Percentiles rank a stretch among this genome's conserved stretches.
Conservation (phyloP, 345 rosid species). For the Gossypium raimondii region DNA sequence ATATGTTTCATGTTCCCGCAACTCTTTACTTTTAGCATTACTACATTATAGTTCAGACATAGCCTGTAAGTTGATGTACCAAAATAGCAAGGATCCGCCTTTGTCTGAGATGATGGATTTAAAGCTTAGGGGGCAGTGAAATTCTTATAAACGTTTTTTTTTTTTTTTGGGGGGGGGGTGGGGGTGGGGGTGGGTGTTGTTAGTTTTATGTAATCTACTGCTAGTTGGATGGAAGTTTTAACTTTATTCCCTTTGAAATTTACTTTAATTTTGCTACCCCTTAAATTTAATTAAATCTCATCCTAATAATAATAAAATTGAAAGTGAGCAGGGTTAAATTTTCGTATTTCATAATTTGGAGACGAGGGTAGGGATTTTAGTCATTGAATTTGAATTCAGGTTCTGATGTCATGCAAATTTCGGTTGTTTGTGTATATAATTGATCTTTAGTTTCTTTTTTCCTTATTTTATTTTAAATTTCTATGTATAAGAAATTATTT, state of each 20-base stretch:
- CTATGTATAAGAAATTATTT: too few species aligned
- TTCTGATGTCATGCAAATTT: too few species aligned
- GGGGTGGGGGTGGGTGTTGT: too few species aligned
- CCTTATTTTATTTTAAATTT: too few species aligned
- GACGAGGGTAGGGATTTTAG: too few species aligned
- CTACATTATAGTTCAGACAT: neutral
- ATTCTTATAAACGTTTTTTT: neutral
- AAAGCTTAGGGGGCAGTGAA: neutral
- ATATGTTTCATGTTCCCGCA: neutral
- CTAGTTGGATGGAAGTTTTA: neutral
- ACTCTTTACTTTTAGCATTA: neutral
- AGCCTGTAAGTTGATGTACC: constrained; percentile 5
- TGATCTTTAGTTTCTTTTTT: too few species aligned
- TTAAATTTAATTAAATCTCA: neutral
- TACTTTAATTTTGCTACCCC: neutral
- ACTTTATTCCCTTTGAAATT: neutral
- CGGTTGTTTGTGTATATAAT: too few species aligned
- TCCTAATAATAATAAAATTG: neutral
- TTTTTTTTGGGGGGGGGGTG: fast-evolving
- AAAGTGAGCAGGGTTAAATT: neutral
- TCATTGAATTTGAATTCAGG: too few species aligned
- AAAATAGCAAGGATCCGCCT: neutral
- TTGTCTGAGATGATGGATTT: neutral
- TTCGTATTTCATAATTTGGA: too few species aligned
- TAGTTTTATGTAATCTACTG: neutral